These are phyloP conservation scores for Fragosphaeria purpurea DNA, from an alignment of 2,329 filamentous ascomycete species.

Conservation along the genomic window DNA sequence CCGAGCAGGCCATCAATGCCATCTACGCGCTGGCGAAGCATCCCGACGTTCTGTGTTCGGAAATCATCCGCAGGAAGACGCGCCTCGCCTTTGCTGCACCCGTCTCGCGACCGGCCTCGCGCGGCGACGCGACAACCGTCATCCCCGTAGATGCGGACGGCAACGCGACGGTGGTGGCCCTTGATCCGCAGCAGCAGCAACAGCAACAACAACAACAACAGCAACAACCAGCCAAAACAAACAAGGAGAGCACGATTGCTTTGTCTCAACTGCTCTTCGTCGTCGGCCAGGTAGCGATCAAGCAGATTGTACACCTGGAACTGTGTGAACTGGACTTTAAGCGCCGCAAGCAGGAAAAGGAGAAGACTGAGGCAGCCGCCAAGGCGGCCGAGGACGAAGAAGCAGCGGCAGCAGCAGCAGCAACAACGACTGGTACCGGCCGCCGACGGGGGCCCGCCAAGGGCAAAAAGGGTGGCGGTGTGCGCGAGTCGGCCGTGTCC, in stretches of 20 bases:
- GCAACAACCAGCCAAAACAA: conserved; percentile 27
- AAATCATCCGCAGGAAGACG: conserved; percentile 80
- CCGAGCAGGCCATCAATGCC: conserved; percentile 90
- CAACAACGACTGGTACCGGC: conserved; percentile 13
- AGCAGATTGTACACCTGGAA: conserved; percentile 97
- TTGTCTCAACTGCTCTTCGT: conserved; percentile 90
- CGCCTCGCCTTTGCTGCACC: conserved; percentile 57
- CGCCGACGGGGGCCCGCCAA: conserved; percentile 13
- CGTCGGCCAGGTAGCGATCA: conserved; percentile 93
- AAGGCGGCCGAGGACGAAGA: conserved; percentile 29
- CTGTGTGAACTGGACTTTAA: conserved; percentile 98
- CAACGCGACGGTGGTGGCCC: background rate
- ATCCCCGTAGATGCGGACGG: conserved; percentile 17
- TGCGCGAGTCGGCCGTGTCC: conserved; percentile 32
- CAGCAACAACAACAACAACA: conserved; percentile 1
- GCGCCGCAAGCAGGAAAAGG: conserved; percentile 82
- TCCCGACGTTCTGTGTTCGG: conserved; percentile 84
- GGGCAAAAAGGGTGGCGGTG: conserved; percentile 14
- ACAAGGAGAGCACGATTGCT: conserved; percentile 60
- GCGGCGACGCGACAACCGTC: conserved; percentile 26
- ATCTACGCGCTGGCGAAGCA: conserved; percentile 93
- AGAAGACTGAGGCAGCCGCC: conserved; percentile 49
- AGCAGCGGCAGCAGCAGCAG: background rate
- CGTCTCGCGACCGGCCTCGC: conserved; percentile 36
- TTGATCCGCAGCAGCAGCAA: background rate